Conservation (phyloP, 2,329 filamentous ascomycete genomes). For the Arthrobotrys megalospora region DNA sequence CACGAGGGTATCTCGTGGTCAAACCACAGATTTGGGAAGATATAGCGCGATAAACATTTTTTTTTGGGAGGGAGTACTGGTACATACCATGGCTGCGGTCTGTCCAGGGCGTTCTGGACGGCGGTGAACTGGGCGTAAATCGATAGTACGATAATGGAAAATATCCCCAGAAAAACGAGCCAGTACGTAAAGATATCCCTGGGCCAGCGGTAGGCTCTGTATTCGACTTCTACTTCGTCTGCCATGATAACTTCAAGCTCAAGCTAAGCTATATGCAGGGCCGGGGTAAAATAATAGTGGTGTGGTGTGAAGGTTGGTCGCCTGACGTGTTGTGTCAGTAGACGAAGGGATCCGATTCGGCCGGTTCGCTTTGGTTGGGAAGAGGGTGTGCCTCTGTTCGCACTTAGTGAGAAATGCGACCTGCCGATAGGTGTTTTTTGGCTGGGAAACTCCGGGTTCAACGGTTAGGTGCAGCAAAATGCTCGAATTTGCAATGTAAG, state of each 20-base stretch:
- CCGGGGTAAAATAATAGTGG: conserved; percentile 14
- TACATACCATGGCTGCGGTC: conserved; percentile 59
- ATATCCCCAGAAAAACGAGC: conserved; percentile 46
- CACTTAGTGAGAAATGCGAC: conserved; percentile 41
- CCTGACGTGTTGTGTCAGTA: conserved; percentile 59
- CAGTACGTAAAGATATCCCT: conserved; percentile 50
- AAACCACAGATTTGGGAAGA: conserved; percentile 16
- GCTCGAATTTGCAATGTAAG: conserved; percentile 3
- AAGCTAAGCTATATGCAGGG: conserved; percentile 43
- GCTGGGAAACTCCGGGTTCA: conserved; percentile 15
- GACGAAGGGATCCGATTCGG: conserved; percentile 60
- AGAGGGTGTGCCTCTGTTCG: conserved; percentile 35
- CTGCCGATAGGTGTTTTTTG: conserved; percentile 35
- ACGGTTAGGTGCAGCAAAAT: conserved; percentile 50
- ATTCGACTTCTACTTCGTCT: conserved; percentile 58
- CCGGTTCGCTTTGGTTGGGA: conserved; percentile 31
- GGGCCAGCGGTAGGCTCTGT: conserved; percentile 57
- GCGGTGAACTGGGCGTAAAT: conserved; percentile 57
- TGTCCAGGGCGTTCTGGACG: conserved; percentile 55
- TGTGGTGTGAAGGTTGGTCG: conserved; percentile 32
- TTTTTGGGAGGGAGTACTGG: conserved; percentile 2
- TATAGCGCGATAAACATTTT: neutral
- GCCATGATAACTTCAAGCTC: conserved; percentile 44
- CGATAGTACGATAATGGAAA: conserved; percentile 53
- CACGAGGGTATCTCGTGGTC: conserved; percentile 23